Percentiles rank a stretch among this genome's conserved stretches.
These are phyloP conservation scores for Myriosclerotinia scirpicola DNA, from an alignment of 2,329 filamentous ascomycete genomes.

Conservation along the genomic window DNA sequence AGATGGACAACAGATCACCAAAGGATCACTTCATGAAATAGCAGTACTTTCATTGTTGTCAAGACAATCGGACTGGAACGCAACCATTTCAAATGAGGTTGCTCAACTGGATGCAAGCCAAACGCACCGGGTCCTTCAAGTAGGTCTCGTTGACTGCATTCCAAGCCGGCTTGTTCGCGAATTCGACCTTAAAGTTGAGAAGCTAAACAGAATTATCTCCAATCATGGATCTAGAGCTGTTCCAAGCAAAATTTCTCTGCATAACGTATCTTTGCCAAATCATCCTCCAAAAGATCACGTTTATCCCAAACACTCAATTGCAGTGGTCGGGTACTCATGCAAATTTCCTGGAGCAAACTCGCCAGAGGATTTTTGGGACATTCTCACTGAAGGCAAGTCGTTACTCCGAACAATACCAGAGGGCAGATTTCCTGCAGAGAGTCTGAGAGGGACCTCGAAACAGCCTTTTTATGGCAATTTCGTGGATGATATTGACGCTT, in stretches of 20 bases:
- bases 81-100: neutral
- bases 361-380: slow-evolving; percentile 51
- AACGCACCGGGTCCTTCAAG: neutral
- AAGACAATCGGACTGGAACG: neutral
- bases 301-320: slow-evolving; percentile 32
- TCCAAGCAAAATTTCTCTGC: too few species aligned
- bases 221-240: too few species aligned
- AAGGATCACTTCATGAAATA: neutral
- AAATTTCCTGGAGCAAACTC: slow-evolving; percentile 45
- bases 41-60: neutral
- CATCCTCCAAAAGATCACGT: neutral
- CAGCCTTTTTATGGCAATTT: slow-evolving; percentile 22
- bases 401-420: slow-evolving; percentile 19
- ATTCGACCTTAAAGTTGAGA: slow-evolving; percentile 11
- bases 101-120: slow-evolving; percentile 21
- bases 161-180: slow-evolving; percentile 14
- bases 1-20: neutral
- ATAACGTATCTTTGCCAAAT: too few species aligned
- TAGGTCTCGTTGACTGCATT: neutral
- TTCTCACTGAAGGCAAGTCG: slow-evolving; percentile 39
- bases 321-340: slow-evolving; percentile 44
- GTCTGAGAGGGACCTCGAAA: neutral
- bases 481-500: slow-evolving; percentile 21
- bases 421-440: slow-evolving; percentile 45
- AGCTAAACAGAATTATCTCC: neutral